Base-by-base conservation (phyloP, 1,284 basidiomycete genomes). In the Boletellus deceptivus region DNA sequence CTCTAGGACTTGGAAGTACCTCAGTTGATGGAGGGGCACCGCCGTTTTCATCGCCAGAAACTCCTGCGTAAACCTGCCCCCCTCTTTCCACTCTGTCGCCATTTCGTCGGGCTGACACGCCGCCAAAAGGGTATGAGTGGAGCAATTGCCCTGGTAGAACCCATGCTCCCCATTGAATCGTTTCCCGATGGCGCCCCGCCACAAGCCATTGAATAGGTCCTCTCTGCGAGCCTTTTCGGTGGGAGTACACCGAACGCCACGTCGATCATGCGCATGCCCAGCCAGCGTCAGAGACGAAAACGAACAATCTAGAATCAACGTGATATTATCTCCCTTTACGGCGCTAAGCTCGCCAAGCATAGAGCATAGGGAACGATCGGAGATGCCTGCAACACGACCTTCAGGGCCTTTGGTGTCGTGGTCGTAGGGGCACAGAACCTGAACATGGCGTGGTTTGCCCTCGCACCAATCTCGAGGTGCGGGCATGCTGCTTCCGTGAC, bases 271-370 rank as follows among this genome's bases (percentile, higher is more conserved):
- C 27, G 67, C 59, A 18, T 71, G 70, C 43, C 70, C 63, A 10
- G 65, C 62, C 18, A 73, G 67, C 39, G 71, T 69, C 14, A 68
- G 55, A 6, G 78, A 74, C 16, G 76, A 73, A 66, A 86, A 86
- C 58, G 81, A 85, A 55, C 79, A 77, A 62, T 86, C 84, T 34
- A 85, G 70, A 46, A 86, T 75, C 46, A 86, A 65, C 4, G 83
- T 82, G 62, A 86, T 80, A 54, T 86, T 86, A 61, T 85, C 71
- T 25, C 84, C 84, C 58, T 87, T 87, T 35, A 65, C 68, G 20
- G 66, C 64, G 17, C 74, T 70, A 39, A 86, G 74, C 49, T 83
- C 79, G 43, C 61, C 59, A 17, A 86, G 65, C 72, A 86, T 78
- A 24, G 80, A 76, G 40, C 74, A 72, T 49, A 86, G 69, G 18